Percentiles rank a stretch among this genome's conserved stretches.
phyloP scores from a whole-genome alignment of 2,329 filamentous ascomycete species.

The Ophiostoma novo-ulmi region DNA sequence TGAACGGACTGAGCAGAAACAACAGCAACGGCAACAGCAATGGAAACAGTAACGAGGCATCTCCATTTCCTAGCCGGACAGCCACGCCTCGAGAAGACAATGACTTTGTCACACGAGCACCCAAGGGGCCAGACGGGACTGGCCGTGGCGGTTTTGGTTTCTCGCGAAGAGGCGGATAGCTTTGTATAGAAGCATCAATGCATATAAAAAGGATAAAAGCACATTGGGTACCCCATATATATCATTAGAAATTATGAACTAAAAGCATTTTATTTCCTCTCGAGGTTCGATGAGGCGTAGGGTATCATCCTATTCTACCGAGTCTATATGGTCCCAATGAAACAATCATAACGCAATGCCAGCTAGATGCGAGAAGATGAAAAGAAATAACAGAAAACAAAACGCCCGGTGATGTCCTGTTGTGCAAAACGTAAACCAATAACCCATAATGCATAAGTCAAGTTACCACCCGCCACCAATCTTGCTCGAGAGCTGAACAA shows the following conservation, averaged over 20 bases:
- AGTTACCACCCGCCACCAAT: constrained; percentile 86
- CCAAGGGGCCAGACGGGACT: constrained; percentile 71
- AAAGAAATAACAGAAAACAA: neutral
- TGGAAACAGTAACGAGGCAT: constrained; percentile 20
- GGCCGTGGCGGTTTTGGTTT: constrained; percentile 77
- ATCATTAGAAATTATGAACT: neutral
- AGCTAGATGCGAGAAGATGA: constrained; percentile 5
- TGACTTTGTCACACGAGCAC: constrained; percentile 65
- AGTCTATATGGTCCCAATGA: constrained; percentile 1
- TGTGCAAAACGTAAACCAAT: neutral
- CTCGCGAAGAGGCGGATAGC: constrained; percentile 52
- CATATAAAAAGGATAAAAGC: neutral
- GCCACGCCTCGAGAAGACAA: constrained; percentile 46
- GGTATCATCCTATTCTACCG: constrained; percentile 2
- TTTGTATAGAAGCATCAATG: neutral
- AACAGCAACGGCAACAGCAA: neutral
- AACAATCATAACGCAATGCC: neutral
- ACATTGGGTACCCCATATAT: neutral
- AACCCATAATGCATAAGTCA: neutral
- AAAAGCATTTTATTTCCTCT: neutral
- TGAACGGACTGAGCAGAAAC: constrained; percentile 28
- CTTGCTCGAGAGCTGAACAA: constrained; percentile 82
- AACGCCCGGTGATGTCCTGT: neutral
- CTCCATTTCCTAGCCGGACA: constrained; percentile 37
- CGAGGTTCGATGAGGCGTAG: constrained; percentile 1